Conservation (phyloP, 257 asterid species). For the Plectranthus barbatus region DNA sequence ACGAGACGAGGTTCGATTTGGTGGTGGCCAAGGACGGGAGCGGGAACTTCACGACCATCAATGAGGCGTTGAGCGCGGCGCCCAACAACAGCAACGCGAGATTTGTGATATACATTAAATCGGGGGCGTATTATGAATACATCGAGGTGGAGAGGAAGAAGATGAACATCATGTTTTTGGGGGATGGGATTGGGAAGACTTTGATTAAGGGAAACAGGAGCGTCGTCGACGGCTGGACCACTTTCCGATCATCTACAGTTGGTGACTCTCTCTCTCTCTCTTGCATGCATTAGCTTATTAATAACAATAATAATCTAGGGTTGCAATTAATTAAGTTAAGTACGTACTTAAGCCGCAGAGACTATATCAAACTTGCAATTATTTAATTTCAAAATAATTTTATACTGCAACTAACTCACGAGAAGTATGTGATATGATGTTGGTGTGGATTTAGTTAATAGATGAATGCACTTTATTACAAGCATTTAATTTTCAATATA, state of each 20-base stretch:
- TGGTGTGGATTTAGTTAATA: too few species aligned
- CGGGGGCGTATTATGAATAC: constrained; percentile 87
- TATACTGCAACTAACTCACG: too few species aligned
- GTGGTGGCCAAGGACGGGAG: constrained; percentile 77
- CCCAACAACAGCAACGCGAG: constrained; percentile 70
- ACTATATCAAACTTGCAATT: too few species aligned
- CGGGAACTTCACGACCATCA: constrained; percentile 69
- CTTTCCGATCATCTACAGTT: constrained; percentile 84
- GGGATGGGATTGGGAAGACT: constrained; percentile 91
- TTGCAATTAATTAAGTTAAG: too few species aligned
- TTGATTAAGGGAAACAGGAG: constrained; percentile 80
- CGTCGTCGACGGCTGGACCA: constrained; percentile 91
- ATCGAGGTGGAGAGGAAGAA: constrained; percentile 50
- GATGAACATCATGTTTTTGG: constrained; percentile 57
- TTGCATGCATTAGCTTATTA: too few species aligned
- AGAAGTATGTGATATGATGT: too few species aligned
- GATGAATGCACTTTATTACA: too few species aligned
- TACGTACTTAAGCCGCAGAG: too few species aligned
- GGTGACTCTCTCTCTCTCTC: constrained; percentile 33
- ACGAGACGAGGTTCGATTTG: constrained; percentile 31
- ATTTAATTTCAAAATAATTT: too few species aligned
- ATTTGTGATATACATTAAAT: constrained; percentile 72
- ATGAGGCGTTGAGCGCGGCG: constrained; percentile 53
- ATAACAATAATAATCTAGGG: too few species aligned
- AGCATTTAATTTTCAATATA: too few species aligned